A percentile compares a stretch with the other conserved stretches of the same genome.
These are phyloP conservation scores for Tricholoma hemisulphureum DNA, from an alignment of 768 basidiomycete genomes.

Conservation along the genomic window DNA sequence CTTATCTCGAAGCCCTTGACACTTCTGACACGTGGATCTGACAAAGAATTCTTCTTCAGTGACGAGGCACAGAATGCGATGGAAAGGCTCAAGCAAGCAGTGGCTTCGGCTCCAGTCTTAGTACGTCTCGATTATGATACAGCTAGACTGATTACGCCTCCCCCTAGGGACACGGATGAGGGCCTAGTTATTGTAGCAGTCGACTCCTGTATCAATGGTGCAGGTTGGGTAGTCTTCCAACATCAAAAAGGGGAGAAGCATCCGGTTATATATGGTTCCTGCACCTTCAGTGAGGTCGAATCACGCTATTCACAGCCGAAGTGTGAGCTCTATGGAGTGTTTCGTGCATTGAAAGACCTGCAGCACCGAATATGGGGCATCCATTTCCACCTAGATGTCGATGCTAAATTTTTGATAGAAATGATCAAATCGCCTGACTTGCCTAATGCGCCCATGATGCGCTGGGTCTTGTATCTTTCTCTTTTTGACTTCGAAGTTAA, in stretches of 20 bases:
- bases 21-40: conserved; percentile 6
- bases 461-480: conserved; percentile 36
- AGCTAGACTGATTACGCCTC: neutral
- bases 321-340: conserved; percentile 37
- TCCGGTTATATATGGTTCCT: conserved; percentile 30
- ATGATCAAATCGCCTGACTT: conserved; percentile 38
- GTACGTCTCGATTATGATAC: conserved; percentile 31
- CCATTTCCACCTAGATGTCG: conserved; percentile 32
- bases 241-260: conserved; percentile 15
- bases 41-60: conserved; percentile 26
- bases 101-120: conserved; percentile 26
- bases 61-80: conserved; percentile 22
- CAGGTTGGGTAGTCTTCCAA: conserved; percentile 38
- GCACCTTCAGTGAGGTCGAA: conserved; percentile 32
- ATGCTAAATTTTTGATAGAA: conserved; percentile 34
- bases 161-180: conserved; percentile 14
- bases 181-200: conserved; percentile 32
- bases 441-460: conserved; percentile 34
- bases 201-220: conserved; percentile 29
- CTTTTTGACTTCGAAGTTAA: conserved; percentile 36
- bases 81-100: conserved; percentile 20
- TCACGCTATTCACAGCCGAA: conserved; percentile 37
- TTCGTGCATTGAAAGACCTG: conserved; percentile 28
- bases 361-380: conserved; percentile 31
- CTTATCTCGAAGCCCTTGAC: conserved; percentile 26